A percentile compares a stretch with the other conserved stretches of the same genome.
phyloP scores from a whole-genome alignment of 2,329 filamentous ascomycete genomes.

The Chrysoporthe cubensis region DNA sequence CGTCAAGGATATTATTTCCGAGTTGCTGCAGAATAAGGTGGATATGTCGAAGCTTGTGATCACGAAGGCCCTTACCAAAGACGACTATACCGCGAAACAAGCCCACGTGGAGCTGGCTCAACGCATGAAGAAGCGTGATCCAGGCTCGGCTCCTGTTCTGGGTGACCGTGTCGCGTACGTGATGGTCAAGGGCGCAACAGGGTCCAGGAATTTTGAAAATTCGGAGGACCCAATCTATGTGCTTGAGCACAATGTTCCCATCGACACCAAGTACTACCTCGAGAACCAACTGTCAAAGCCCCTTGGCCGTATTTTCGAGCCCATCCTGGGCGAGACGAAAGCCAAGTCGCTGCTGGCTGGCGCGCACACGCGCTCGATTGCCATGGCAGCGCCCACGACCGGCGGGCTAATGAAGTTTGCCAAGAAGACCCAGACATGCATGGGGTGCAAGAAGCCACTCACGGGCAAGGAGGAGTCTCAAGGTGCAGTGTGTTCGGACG shows the following conservation, averaged over 20 bases:
- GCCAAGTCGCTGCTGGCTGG: conserved; percentile 84
- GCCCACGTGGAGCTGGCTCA: conserved; percentile 94
- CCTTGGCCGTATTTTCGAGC: conserved; percentile 93
- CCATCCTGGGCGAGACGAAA: conserved; percentile 92
- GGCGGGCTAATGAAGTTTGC: conserved; percentile 98
- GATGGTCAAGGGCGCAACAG: conserved; percentile 88
- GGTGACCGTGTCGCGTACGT: conserved; percentile 98
- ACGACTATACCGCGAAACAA: conserved; percentile 88
- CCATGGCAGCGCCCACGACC: conserved; percentile 86
- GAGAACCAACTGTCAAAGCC: conserved; percentile 98
- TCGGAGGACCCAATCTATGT: conserved; percentile 98
- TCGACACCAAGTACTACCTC: conserved; percentile 97
- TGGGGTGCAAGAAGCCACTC: conserved; percentile 98
- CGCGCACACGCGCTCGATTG: conserved; percentile 92
- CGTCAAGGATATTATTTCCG: conserved; percentile 94
- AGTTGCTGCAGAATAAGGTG: conserved; percentile 94
- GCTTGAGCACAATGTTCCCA: conserved; percentile 94
- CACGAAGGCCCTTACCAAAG: conserved; percentile 93
- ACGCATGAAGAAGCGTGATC: conserved; percentile 96
- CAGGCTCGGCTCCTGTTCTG: conserved; percentile 87
- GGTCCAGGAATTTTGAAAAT: conserved; percentile 94
- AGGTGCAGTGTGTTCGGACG: conserved; percentile 88
- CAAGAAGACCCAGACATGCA: conserved; percentile 96
- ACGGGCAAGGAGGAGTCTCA: conserved; percentile 76
- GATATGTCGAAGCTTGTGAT: conserved; percentile 99